Base-by-base conservation (phyloP, 257 asterid genomes). In the Plectranthus barbatus region DNA sequence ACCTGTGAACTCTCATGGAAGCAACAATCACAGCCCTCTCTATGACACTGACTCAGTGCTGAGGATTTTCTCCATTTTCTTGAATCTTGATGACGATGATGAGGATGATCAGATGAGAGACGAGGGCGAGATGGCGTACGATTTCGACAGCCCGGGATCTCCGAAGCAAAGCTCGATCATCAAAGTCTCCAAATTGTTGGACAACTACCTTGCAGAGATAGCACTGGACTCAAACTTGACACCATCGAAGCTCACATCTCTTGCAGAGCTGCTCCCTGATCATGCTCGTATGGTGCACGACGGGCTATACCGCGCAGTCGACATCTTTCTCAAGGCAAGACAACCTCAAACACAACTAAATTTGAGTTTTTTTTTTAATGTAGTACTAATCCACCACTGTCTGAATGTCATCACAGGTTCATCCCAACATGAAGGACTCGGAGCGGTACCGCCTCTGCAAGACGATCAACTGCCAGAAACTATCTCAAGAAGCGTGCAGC, bases 401-500 rank as follows among this genome's bases (percentile, higher is more conserved):
- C n/a, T n/a, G n/a, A n/a, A n/a, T n/a, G n/a, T n/a, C n/a, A n/a
- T n/a, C 40, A 50, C 81, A 92, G 98, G 99, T 86, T 42, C 99
- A 92, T 67, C 96, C 95, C 6, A 86, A 86, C 84, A 83, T 89
- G 69, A 89, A 89, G 77, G 99, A 92, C 41, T 79, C 95, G 0
- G 98, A 92, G 20, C 78, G 97, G 0, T 86, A 88, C 75, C 77
- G 95, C 1, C 88, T 92, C 15, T 89, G 97, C 86, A 92, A 92
- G 55, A 78, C 91, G 4, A 89, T 92, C 1, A 93, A 92, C 75
- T 81, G 89, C 61, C 99, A 89, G 66, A 92, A 89, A 55, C 81
- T 92, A 3, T 83, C 95, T 0, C 95, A 92, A 77, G 99, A 92
- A 71, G 99, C 97, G 10, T 92, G 99, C 88, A 92, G 95, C 84